These are phyloP conservation scores for Saturnispora besseyi DNA, from an alignment of 805 yeast species.

Conservation along the genomic window DNA sequence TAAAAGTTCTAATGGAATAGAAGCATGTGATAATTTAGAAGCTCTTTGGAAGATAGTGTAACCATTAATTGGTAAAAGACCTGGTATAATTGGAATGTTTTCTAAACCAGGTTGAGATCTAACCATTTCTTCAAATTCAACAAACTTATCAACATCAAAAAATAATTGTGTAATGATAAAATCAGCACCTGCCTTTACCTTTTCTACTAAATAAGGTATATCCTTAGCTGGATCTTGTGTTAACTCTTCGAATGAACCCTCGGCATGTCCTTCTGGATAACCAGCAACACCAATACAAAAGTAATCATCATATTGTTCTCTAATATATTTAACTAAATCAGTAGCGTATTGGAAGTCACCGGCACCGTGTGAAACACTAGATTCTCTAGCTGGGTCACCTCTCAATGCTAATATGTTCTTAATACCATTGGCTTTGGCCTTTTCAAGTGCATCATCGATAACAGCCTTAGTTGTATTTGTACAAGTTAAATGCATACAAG, in stretches of 20 bases:
- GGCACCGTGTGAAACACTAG: constrained; percentile 37
- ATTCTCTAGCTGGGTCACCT: constrained; percentile 89
- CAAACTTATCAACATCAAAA: constrained; percentile 74
- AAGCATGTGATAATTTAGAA: constrained; percentile 80
- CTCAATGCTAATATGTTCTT: constrained; percentile 84
- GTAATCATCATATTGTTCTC: constrained; percentile 58
- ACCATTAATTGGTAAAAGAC: constrained; percentile 86
- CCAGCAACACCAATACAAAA: constrained; percentile 97
- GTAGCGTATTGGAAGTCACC: constrained; percentile 66
- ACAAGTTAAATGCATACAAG: constrained; percentile 92
- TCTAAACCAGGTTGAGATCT: constrained; percentile 32
- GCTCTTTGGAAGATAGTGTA: constrained; percentile 78
- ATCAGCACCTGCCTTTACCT: constrained; percentile 90
- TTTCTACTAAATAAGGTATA: constrained; percentile 71
- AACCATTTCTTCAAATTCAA: constrained; percentile 50
- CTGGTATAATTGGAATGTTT: constrained; percentile 63
- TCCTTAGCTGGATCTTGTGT: constrained; percentile 62
- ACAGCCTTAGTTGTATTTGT: constrained; percentile 76
- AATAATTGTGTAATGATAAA: constrained; percentile 87
- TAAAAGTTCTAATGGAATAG: constrained; percentile 53
- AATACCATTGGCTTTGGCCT: constrained; percentile 71
- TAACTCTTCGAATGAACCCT: constrained; percentile 56
- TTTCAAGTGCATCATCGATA: constrained; percentile 68
- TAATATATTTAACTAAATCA: constrained; percentile 79
- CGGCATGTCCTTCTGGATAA: constrained; percentile 96